Evolutionary conservation across 2,329 filamentous ascomycete genomes (phyloP), one percentile per base, ranked within the genome.

Genomic region (Pezicula rhizophila): DNA sequence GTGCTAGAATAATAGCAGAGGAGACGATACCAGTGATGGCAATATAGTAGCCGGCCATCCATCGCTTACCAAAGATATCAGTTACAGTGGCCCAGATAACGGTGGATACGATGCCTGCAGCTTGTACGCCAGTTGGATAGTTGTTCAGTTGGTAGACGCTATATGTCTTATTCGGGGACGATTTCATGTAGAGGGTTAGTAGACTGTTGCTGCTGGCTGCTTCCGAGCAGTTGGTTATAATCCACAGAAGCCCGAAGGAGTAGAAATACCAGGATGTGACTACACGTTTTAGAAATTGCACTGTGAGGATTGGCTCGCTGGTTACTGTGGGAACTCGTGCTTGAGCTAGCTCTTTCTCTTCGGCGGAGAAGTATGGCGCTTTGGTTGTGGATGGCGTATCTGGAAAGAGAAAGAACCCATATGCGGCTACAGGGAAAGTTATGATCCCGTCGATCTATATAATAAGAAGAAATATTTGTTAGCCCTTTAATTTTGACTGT

Each of bases 221-320:
- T 62, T 89, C 85, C 0, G 81, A 82, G 60, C 87, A 82, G 26
- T 83, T 82, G 0, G 83, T 84, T 38, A 89, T 80, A 53, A 85
- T 76, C 82, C 83, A 87, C 0, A 87, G 75, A 4, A 79, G 59
- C 2, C 80, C 74, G 56, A 87, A 86, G 1, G 80, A 80, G 70
- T 80, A 85, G 73, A 78, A 84, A 57, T 82, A 76, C 75, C 77
- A 82, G 0, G 78, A 81, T 0, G 69, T 67, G 8, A 85, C 70
- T 12, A 83, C 74, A 39, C 71, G 73, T 52, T 73, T 79, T 20
- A 74, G 55, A 54, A 85, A 84, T 2, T 56, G 51, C 48, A 72
- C 18, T 61, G 23, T 52, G 73, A 11, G 80, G 60, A 2, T 74
- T 69, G 2, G 65, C 64, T 48, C 64, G 45, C 71, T 63, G 0